Percentiles rank a stretch among this genome's conserved stretches.
phyloP scores from a whole-genome alignment of 371 early-diverging fungal species.

The Choanephora cucurbitarum region DNA sequence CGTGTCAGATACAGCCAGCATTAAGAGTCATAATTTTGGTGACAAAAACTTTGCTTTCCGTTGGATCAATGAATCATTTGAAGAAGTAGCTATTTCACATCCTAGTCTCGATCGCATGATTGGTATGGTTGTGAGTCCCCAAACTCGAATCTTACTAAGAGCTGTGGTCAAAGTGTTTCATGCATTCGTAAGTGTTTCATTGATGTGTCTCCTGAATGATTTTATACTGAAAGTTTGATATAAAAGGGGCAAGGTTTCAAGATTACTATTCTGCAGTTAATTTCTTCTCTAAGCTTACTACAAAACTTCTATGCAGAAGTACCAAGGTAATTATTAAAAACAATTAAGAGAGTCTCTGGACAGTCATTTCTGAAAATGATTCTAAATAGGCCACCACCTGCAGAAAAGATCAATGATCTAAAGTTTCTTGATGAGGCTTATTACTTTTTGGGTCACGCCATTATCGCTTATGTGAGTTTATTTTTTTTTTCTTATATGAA shows the following conservation, averaged over 20 bases:
- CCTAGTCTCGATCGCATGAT: constrained; percentile 56
- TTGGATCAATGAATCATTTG: constrained; percentile 56
- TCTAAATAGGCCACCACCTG: constrained; percentile 38
- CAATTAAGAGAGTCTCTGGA: constrained; percentile 28
- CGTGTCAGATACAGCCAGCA: constrained; percentile 33
- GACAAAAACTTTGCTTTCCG: constrained; percentile 53
- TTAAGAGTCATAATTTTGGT: constrained; percentile 49
- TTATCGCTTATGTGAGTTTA: constrained; percentile 52
- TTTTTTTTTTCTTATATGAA: background rate
- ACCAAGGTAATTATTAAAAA: constrained; percentile 45
- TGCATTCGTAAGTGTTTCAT: constrained; percentile 39
- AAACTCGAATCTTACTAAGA: constrained; percentile 46
- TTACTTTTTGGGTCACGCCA: constrained; percentile 51
- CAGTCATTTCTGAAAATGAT: background rate
- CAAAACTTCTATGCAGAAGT: constrained; percentile 61
- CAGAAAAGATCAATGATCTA: constrained; percentile 40
- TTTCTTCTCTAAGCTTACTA: constrained; percentile 67
- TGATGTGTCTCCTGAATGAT: too few species aligned
- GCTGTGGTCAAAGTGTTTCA: constrained; percentile 51
- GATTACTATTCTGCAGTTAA: constrained; percentile 66
- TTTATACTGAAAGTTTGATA: background rate
- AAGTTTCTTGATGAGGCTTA: constrained; percentile 47
- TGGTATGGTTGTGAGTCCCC: constrained; percentile 54
- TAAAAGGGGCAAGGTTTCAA: constrained; percentile 75
- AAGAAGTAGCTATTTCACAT: constrained; percentile 51